Conservation (phyloP, 139 green algal genomes). For the Chlamydomonas applanata region DNA sequence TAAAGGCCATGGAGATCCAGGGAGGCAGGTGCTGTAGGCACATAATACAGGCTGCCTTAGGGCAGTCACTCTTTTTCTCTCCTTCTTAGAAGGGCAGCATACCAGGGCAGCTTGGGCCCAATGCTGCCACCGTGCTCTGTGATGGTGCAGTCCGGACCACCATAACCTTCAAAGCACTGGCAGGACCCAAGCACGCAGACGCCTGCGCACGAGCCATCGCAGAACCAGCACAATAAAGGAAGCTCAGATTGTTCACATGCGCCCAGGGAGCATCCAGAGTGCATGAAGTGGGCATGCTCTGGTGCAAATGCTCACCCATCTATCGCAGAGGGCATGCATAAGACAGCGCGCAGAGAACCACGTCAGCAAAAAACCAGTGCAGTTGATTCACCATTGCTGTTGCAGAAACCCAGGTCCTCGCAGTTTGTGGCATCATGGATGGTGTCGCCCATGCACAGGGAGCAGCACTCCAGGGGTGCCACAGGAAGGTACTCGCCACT, state of each 20-base stretch:
- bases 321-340: too few relatives aligned
- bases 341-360: too few relatives aligned
- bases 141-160: slow-evolving; percentile 50
- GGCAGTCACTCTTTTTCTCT: too few relatives aligned
- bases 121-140: not conserved
- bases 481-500: slow-evolving; percentile 63
- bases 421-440: slow-evolving; percentile 49
- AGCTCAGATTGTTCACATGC: too few relatives aligned
- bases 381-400: slow-evolving; percentile 39
- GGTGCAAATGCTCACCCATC: too few relatives aligned
- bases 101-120: not conserved
- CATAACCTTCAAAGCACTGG: slow-evolving; percentile 64
- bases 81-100: too few relatives aligned
- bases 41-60: too few relatives aligned
- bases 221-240: too few relatives aligned
- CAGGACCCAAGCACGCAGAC: slow-evolving; percentile 60
- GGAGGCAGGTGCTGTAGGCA: too few relatives aligned
- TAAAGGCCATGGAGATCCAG: too few relatives aligned
- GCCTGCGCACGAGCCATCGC: too few relatives aligned
- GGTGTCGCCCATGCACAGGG: slow-evolving; percentile 53
- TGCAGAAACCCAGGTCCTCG: slow-evolving; percentile 36
- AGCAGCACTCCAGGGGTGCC: slow-evolving; percentile 68
- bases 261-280: slow-evolving; percentile 24
- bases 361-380: not conserved
- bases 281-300: slow-evolving; percentile 10